These are phyloP conservation scores for Penicillium verhagenii DNA, from an alignment of 495 filamentous ascomycete genomes.

Conservation along the genomic window DNA sequence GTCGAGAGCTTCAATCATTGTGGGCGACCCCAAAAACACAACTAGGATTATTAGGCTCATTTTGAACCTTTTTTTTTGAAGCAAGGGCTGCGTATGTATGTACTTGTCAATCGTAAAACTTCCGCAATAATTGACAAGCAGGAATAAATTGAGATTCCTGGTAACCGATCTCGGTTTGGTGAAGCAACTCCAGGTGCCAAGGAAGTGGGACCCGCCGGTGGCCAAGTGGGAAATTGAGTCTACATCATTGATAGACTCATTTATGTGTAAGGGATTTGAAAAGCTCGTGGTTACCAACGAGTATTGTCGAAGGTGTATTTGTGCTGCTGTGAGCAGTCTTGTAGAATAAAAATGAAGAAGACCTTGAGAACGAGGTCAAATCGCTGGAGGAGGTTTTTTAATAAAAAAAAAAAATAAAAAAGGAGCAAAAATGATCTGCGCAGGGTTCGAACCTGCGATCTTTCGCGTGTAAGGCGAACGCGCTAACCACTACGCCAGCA, in stretches of 20 bases:
- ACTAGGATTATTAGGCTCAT: too few relatives aligned
- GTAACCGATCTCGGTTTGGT: not conserved
- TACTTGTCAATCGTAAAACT: not conserved
- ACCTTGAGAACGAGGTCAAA: too few relatives aligned
- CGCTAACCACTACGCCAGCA: slow-evolving; percentile 31
- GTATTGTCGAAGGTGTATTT: too few relatives aligned
- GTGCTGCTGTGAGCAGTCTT: too few relatives aligned
- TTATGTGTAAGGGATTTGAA: too few relatives aligned
- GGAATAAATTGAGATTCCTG: not conserved
- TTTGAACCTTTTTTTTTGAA: not conserved
- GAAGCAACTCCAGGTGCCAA: not conserved
- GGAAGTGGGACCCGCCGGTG: not conserved
- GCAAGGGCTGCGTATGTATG: not conserved
- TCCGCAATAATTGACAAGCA: not conserved
- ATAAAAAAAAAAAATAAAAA: slow-evolving; percentile 7
- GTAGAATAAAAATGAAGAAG: too few relatives aligned
- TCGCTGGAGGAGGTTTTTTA: too few relatives aligned
- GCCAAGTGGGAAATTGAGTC: not conserved
- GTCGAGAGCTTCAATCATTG: not conserved
- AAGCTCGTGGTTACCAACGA: too few relatives aligned
- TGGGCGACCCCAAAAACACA: too few relatives aligned
- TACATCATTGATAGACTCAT: not conserved
- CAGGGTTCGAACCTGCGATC: slow-evolving; percentile 34
- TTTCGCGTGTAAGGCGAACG: slow-evolving; percentile 31
- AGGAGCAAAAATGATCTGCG: slow-evolving; percentile 23